Evolutionary conservation across 768 basidiomycete genomes (phyloP).

Genomic region (Termitomyces sp.): DNA sequence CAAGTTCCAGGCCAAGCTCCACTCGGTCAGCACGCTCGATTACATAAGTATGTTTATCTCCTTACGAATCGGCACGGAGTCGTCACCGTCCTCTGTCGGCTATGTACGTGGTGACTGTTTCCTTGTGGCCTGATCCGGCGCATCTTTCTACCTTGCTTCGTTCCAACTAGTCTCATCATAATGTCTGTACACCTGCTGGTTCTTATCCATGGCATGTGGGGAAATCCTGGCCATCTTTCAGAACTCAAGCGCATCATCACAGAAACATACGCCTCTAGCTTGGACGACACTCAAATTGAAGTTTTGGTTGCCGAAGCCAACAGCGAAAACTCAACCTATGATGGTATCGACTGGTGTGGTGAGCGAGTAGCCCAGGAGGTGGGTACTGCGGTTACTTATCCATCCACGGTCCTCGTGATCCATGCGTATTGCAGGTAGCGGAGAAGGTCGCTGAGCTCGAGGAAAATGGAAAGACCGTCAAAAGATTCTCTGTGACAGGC

Average conservation of each 20-base stretch:
- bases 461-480: constrained; percentile 49
- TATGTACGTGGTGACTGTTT: neutral
- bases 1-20: neutral
- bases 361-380: constrained; percentile 81
- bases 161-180: neutral
- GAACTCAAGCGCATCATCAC: constrained; percentile 49
- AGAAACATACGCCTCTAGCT: constrained; percentile 30
- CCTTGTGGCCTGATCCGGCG: neutral
- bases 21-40: neutral
- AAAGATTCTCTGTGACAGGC: constrained; percentile 68
- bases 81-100: neutral
- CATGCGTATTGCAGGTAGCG: constrained; percentile 37
- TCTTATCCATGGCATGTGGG: constrained; percentile 77
- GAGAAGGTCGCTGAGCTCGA: constrained; percentile 50
- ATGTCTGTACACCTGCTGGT: constrained; percentile 42
- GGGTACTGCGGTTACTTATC: constrained; percentile 8
- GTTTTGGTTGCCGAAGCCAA: constrained; percentile 66
- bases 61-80: neutral
- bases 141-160: neutral
- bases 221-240: constrained; percentile 58
- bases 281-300: constrained; percentile 43
- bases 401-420: neutral
- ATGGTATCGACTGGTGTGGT: constrained; percentile 81
- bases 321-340: constrained; percentile 63
- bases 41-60: too few species aligned